Percentiles rank a stretch among this genome's conserved stretches.
Evolutionary conservation across 805 yeast species (phyloP).

Genomic region (Candida dajiaensis): DNA sequence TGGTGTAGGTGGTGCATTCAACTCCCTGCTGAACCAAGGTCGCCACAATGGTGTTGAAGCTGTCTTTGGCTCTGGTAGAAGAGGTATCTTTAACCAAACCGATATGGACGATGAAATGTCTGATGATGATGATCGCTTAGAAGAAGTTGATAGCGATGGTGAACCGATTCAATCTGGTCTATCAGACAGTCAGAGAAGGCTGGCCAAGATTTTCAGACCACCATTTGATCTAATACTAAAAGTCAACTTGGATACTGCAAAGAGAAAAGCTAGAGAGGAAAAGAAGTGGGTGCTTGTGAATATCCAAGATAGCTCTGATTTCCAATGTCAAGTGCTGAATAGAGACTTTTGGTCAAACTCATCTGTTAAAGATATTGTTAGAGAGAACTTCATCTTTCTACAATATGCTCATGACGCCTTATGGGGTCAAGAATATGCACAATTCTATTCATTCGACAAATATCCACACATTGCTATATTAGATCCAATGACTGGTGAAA

Average conservation of each 20-base stretch:
- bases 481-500: constrained; percentile 95
- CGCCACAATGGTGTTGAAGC: constrained; percentile 4
- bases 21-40: constrained; percentile 6
- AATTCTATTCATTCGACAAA: constrained; percentile 63
- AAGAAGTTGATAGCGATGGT: constrained; percentile 32
- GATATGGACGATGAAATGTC: constrained; percentile 13
- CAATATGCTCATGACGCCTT: constrained; percentile 80
- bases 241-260: constrained; percentile 68
- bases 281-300: constrained; percentile 83
- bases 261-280: constrained; percentile 51
- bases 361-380: constrained; percentile 57
- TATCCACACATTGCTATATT: constrained; percentile 88
- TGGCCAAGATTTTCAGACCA: constrained; percentile 83
- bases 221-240: constrained; percentile 85
- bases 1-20: constrained; percentile 31
- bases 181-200: constrained; percentile 48
- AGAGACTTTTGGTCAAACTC: constrained; percentile 87
- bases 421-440: constrained; percentile 63
- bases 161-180: constrained; percentile 17
- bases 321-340: constrained; percentile 83
- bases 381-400: constrained; percentile 68
- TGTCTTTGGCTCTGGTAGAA: constrained; percentile 30
- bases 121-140: constrained; percentile 24
- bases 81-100: constrained; percentile 32
- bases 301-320: constrained; percentile 80